phyloP scores from a whole-genome alignment of 2,329 filamentous ascomycete genomes.

The Scytalidium lignicola region DNA sequence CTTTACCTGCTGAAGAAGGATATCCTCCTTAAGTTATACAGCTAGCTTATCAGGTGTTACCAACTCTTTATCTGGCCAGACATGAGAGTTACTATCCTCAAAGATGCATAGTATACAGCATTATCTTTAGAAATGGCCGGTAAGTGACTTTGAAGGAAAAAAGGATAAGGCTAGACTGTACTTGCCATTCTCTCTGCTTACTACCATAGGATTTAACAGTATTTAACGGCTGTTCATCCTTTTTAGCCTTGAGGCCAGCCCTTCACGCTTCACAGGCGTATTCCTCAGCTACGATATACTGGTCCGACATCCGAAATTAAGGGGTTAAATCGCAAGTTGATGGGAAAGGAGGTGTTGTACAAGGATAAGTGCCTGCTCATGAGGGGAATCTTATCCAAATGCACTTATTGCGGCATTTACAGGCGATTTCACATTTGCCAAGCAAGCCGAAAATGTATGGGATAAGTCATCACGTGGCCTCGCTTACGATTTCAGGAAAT shows the following conservation, averaged over 20 bases:
- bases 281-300: conserved; percentile 1
- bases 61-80: conserved; percentile 2
- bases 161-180: not conserved
- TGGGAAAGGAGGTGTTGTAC: no score
- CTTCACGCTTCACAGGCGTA: not conserved
- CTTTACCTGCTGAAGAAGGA: not conserved
- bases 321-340: no score
- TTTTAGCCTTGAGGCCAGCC: conserved; percentile 4
- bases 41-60: conserved; percentile 4
- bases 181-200: conserved; percentile 2
- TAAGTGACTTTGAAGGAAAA: not conserved
- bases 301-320: not conserved
- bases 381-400: not conserved
- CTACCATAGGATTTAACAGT: not conserved
- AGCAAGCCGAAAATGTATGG: not conserved
- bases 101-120: not conserved
- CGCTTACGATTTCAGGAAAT: not conserved
- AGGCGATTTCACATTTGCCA: not conserved
- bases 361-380: not conserved
- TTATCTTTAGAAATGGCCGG: not conserved
- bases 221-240: conserved; percentile 4
- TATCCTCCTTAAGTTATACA: conserved; percentile 4
- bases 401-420: not conserved
- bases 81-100: conserved; percentile 2
- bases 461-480: not conserved